phyloP scores from a whole-genome alignment of 2,329 filamentous ascomycete genomes.

The Colletotrichum sp. region DNA sequence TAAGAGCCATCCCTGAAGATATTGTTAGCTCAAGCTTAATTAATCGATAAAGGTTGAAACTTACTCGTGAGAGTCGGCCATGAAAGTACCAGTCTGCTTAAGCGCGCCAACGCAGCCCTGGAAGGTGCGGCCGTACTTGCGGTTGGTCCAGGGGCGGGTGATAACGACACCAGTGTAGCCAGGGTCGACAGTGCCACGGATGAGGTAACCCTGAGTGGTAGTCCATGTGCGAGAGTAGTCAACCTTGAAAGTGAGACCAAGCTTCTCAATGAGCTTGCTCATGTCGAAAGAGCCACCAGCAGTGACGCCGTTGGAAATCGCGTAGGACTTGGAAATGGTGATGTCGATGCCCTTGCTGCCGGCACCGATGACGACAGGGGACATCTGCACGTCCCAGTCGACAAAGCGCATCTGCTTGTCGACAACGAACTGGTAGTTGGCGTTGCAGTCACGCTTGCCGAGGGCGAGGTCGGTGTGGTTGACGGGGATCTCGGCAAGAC shows the following conservation, averaged over 20 bases:
- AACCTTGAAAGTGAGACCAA: not conserved
- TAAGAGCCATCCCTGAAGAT: not conserved
- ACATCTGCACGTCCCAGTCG: constrained; percentile 20
- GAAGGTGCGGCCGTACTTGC: constrained; percentile 13
- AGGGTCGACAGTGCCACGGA: constrained; percentile 4
- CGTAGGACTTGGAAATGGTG: constrained; percentile 9
- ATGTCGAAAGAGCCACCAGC: not conserved
- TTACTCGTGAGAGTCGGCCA: constrained; percentile 8
- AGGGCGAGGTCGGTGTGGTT: not conserved
- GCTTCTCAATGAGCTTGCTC: not conserved
- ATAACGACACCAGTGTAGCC: constrained; percentile 13
- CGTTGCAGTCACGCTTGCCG: constrained; percentile 6
- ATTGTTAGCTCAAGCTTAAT: not conserved
- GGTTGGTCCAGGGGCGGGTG: constrained; percentile 15
- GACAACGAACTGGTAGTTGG: not conserved
- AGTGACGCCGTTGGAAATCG: not conserved
- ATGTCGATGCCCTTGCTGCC: constrained; percentile 9
- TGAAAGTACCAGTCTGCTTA: constrained; percentile 13
- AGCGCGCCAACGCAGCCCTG: constrained; percentile 14
- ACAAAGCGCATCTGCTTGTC: constrained; percentile 12
- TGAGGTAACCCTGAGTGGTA: not conserved
- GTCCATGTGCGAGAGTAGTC: constrained; percentile 10
- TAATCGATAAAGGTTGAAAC: not conserved
- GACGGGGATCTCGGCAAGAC: not conserved
- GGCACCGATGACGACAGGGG: constrained; percentile 14